A percentile compares a stretch with the other conserved stretches of the same genome.
phyloP scores from a whole-genome alignment of 345 rosid species.

The Erucastrum elatum region DNA sequence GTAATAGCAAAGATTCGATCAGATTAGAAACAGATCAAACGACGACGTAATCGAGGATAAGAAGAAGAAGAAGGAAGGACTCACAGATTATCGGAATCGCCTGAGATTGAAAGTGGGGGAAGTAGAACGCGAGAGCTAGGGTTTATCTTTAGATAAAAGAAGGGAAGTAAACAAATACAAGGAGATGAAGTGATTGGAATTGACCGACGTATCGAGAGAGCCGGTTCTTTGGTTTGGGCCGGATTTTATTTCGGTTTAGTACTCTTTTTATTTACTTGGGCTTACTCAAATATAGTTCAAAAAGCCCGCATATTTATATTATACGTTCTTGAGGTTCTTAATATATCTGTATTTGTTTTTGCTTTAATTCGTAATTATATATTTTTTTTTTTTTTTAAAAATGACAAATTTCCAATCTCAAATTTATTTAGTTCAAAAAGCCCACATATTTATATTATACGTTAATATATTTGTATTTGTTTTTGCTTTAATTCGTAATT shows the following conservation, averaged over 20 bases:
- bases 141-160: slow-evolving; percentile 1
- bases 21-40: no score
- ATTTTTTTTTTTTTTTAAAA: no score
- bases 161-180: background rate
- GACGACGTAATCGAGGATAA: background rate
- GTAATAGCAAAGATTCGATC: no score
- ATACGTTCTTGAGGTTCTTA: no score
- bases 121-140: slow-evolving; percentile 27
- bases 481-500: background rate
- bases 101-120: background rate
- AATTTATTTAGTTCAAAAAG: background rate
- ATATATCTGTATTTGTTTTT: no score
- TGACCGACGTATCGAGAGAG: slow-evolving; percentile 10
- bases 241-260: no score
- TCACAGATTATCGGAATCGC: slow-evolving; percentile 18
- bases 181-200: background rate
- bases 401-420: background rate
- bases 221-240: slow-evolving; percentile 19
- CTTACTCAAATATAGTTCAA: background rate
- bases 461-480: background rate
- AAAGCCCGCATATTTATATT: background rate
- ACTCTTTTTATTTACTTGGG: no score
- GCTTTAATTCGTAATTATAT: background rate
- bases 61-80: background rate
- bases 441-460: background rate